Base-by-base conservation (phyloP, 306 rosid species). In the Amphicarpaea edgeworthii region DNA sequence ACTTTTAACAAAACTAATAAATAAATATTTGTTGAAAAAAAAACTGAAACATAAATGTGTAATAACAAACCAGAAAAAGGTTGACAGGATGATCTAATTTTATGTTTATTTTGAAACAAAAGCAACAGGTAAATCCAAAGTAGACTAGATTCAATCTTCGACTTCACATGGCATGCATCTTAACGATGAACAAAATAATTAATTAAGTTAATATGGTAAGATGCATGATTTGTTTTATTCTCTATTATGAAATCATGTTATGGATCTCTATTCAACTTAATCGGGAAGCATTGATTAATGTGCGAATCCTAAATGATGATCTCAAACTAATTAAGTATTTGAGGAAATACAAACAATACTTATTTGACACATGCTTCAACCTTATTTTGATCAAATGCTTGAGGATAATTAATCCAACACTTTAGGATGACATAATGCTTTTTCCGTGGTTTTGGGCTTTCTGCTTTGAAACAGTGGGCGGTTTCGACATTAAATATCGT, bases 391-490 rank as follows among this genome's bases (percentile, higher is more conserved):
- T 75, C 46, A 57, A 76, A 78, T 11, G 28, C 2, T 54, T 38
- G 8, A 67, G 14, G 28, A 26, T 73, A 67, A 41, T 19, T 67
- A 68, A 71, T 75, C 64, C 47, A 82, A 76, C 76, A 77, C 69
- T 34, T 79, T 69, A 50, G 76, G 77, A 49, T 71, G 60, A 66
- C 41, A 41, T 41, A 4, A 54, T 32, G 68, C 59, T 45, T 37
- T 30, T 2, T 19, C 57, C 58, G 84, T 81, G 87, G 87, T 85
- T 85, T 85, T 73, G 67, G 32, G 77, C 55, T 78, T 70, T 78
- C 17, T 1, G 77, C 62, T 37, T 64, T 70, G 66, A 88, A 88
- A 81, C 89, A 20, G 74, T 81, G 89, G 88, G 89, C 86, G 64
- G 83, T 68, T 54, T 82, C 16, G 9, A 32, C 41, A 68, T 78